phyloP scores from a whole-genome alignment of 2,329 filamentous ascomycete species.

The Colletotrichum melonis region DNA sequence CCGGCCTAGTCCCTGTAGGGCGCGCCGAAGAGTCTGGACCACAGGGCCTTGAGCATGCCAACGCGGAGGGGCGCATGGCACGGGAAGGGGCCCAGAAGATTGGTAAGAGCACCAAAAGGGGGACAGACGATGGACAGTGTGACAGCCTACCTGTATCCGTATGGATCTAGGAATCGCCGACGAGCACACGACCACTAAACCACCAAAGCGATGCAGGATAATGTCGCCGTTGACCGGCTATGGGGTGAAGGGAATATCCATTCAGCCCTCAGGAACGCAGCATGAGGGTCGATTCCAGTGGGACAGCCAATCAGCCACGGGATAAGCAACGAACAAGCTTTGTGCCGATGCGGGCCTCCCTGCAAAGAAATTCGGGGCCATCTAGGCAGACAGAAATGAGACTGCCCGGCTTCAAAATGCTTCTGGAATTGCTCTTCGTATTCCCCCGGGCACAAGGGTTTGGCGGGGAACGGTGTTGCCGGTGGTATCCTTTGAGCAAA shows the following conservation, averaged over 20 bases:
- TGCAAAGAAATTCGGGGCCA: background rate
- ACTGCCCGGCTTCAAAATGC: background rate
- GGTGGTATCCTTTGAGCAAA: conserved; percentile 1
- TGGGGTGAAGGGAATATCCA: background rate
- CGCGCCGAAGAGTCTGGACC: conserved; percentile 10
- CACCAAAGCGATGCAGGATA: background rate
- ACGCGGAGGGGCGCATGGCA: background rate
- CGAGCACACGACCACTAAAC: conserved; percentile 10
- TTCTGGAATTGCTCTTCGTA: conserved; percentile 16
- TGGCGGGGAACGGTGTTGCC: conserved; percentile 19
- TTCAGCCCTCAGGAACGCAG: background rate
- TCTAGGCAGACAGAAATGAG: background rate
- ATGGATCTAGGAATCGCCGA: background rate
- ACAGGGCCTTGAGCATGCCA: background rate
- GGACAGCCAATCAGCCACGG: background rate
- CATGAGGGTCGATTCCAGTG: background rate
- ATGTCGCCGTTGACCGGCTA: background rate
- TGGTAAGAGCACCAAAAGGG: background rate
- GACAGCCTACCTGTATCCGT: too few relatives aligned
- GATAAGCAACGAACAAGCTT: conserved; percentile 28
- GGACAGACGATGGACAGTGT: background rate
- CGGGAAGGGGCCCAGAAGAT: background rate
- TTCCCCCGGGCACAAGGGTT: conserved; percentile 2
- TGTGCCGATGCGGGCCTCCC: conserved; percentile 16
- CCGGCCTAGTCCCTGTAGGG: conserved; percentile 19